Evolutionary conservation across 2,329 filamentous ascomycete genomes (phyloP), one percentile per base, ranked within the genome.

Genomic region (Fusarium chaquense): DNA sequence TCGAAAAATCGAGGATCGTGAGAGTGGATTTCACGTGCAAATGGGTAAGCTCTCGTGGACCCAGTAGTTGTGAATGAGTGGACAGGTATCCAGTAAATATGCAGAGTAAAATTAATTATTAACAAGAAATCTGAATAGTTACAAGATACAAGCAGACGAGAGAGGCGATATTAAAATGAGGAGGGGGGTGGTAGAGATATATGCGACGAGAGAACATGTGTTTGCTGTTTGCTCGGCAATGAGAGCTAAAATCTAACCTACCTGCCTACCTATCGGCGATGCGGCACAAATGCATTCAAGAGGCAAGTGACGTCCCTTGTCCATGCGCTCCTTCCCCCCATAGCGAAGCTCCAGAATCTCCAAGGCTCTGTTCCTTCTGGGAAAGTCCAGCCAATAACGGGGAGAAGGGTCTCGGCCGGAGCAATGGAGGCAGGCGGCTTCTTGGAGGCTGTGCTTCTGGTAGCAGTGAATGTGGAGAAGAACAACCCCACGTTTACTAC

Each of bases 251-350:
- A 51, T 20, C 24, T 38, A 51, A 10, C 28, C 28, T 11, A 30
- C 28, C 28, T 18, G 7, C 32, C 32, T 35, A 35, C 13, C 33
- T 49, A 55, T 65, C 67, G 70, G 73, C 52, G 69, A 56, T 69
- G 72, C 71, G 72, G 71, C 67, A 72, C 63, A 58, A 65, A 20
- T 59, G 58, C 53, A 62, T 62, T 45, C 49, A 65, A 60, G 35
- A 65, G 56, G 56, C 69, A 69, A 74, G 67, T 73, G 72, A 74
- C 66, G 60, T 69, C 58, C 67, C 69, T 50, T 62, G 26, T 30
- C 43, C 58, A 57, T 65, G 46, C 30, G 30, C 57, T 26, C 30
- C 53, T 59, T 59, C 62, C 59, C 57, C 45, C 44, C 55, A 58
- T 62, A 55, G 36, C 38, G 38, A 63, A 45, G 47, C 28, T 36